Evolutionary conservation across 306 rosid genomes (phyloP).

Genomic region (Carpinus viminea): DNA sequence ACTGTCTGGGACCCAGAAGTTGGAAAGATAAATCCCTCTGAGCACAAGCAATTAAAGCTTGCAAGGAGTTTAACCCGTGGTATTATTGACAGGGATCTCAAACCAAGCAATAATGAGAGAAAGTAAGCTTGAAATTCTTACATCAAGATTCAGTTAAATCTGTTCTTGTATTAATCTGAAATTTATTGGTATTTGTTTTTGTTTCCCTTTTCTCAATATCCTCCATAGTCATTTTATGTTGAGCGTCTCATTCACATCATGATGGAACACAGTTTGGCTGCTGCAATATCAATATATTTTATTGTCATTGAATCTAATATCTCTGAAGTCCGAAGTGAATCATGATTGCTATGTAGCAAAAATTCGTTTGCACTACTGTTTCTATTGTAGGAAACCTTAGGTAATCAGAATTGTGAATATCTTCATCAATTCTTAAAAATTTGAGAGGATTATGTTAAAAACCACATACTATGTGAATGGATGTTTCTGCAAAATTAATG

Average conservation of each 20-base stretch:
- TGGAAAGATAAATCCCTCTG: slow-evolving; percentile 90
- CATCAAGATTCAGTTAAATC: not conserved
- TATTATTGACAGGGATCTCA: slow-evolving; percentile 94
- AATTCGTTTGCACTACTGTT: not conserved
- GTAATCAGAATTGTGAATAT: not conserved
- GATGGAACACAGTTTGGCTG: not conserved
- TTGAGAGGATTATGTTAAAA: not conserved
- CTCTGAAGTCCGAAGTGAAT: not conserved
- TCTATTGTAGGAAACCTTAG: not conserved
- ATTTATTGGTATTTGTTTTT: slow-evolving; percentile 2
- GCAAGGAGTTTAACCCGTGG: slow-evolving; percentile 97
- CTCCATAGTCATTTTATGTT: not conserved
- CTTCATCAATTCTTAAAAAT: not conserved
- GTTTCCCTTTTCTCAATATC: not conserved
- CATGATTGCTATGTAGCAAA: not conserved
- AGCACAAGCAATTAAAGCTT: slow-evolving; percentile 95
- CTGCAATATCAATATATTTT: not conserved
- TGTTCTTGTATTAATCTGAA: slow-evolving; percentile 7
- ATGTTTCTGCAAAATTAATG: not conserved
- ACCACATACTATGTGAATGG: not conserved
- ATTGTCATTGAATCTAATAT: not conserved
- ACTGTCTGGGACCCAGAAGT: slow-evolving; percentile 95
- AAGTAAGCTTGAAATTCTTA: slow-evolving; percentile 62
- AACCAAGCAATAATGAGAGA: slow-evolving; percentile 89
- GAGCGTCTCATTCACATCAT: not conserved